Evolutionary conservation across 768 basidiomycete species (phyloP).

Genomic region (Leccinum uliginosum): DNA sequence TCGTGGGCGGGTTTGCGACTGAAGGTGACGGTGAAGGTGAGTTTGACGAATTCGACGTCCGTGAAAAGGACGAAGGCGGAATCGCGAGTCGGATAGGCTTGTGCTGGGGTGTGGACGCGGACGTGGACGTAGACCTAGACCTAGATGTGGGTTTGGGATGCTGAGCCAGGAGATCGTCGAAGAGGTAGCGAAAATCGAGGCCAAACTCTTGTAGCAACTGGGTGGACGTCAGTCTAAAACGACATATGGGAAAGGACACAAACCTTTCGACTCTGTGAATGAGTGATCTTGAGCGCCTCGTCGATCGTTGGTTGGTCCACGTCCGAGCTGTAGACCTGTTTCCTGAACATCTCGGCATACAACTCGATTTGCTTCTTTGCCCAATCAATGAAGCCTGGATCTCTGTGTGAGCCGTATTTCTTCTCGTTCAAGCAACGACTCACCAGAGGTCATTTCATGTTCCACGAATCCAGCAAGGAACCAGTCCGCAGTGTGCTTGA

Average conservation of each 20-base stretch:
- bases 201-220: conserved; percentile 90
- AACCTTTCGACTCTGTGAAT: conserved; percentile 82
- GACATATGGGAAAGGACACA: conserved; percentile 3
- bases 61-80: conserved; percentile 16
- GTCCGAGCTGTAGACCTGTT: conserved; percentile 87
- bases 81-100: conserved; percentile 28
- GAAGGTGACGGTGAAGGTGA: conserved; percentile 18
- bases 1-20: conserved; percentile 7
- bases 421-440: not conserved
- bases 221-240: not conserved
- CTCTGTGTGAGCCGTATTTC: not conserved
- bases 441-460: conserved; percentile 77
- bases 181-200: conserved; percentile 88
- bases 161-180: conserved; percentile 65
- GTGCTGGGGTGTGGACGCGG: conserved; percentile 15
- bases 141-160: conserved; percentile 38
- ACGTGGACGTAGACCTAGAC: conserved; percentile 9
- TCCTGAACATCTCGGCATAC: conserved; percentile 81
- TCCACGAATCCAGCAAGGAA: conserved; percentile 94
- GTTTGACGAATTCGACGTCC: conserved; percentile 8
- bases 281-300: conserved; percentile 74
- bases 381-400: conserved; percentile 89
- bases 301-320: conserved; percentile 65
- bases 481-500: conserved; percentile 98
- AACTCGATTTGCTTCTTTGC: conserved; percentile 79